Evolutionary conservation across 2,329 filamentous ascomycete genomes (phyloP).

Genomic region (Hypoxylon sp.): DNA sequence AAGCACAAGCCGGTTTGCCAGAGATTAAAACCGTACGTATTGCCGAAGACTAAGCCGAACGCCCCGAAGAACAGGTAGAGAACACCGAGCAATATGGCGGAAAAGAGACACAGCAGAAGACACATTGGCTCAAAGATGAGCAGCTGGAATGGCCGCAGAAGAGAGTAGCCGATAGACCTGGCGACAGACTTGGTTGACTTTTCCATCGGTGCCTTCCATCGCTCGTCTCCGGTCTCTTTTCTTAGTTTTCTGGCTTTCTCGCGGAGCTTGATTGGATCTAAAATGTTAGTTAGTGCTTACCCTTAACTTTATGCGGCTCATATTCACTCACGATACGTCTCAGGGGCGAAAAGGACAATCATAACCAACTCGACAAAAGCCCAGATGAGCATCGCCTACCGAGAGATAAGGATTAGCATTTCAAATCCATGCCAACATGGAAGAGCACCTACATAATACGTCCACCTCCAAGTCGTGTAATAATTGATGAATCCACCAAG

Average conservation of each 20-base stretch:
- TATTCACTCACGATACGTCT: constrained; percentile 80
- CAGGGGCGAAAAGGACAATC: constrained; percentile 82
- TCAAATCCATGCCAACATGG: neutral
- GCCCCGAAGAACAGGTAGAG: constrained; percentile 94
- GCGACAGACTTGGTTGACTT: constrained; percentile 77
- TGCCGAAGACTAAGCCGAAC: constrained; percentile 83
- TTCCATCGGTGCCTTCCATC: constrained; percentile 85
- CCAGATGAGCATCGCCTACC: constrained; percentile 81
- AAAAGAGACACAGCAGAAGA: constrained; percentile 83
- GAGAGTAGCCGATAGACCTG: constrained; percentile 70
- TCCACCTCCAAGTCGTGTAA: constrained; percentile 82
- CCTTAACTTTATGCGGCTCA: neutral
- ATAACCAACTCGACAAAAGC: constrained; percentile 73
- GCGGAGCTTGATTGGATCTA: constrained; percentile 77
- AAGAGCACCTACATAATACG: constrained; percentile 73
- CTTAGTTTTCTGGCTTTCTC: constrained; percentile 79
- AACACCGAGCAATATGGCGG: constrained; percentile 87
- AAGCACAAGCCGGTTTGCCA: constrained; percentile 88
- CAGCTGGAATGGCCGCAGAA: constrained; percentile 82
- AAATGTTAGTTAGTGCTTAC: constrained; percentile 58
- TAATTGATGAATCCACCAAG: constrained; percentile 88
- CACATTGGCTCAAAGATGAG: constrained; percentile 89
- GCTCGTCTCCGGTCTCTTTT: constrained; percentile 81
- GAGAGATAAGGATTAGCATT: constrained; percentile 29
- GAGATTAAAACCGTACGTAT: constrained; percentile 81